Evolutionary conservation across 768 basidiomycete genomes (phyloP).

Genomic region (Collybiopsis luxurians): DNA sequence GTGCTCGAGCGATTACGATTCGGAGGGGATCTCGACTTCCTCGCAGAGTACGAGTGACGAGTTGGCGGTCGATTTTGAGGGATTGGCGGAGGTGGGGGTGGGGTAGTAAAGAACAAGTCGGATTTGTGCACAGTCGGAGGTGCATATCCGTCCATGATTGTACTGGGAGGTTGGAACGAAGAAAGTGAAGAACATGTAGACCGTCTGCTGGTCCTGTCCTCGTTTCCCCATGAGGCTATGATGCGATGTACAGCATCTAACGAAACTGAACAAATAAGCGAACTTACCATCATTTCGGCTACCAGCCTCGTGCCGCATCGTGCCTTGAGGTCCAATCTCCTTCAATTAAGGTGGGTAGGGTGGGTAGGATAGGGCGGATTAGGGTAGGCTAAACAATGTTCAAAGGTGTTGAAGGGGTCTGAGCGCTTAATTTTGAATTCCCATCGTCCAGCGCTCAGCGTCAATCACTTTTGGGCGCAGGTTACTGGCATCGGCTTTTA

Average conservation of each 20-base stretch:
- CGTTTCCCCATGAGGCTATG: slow-evolving; percentile 5
- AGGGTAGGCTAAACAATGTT: no score
- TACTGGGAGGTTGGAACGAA: slow-evolving; percentile 13
- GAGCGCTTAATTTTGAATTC: no score
- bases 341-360: no score
- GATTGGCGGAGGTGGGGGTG: slow-evolving; percentile 19
- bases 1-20: slow-evolving; percentile 21
- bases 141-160: background rate
- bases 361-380: no score
- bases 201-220: background rate
- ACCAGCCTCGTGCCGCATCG: background rate
- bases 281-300: background rate
- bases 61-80: background rate
- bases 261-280: background rate
- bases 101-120: slow-evolving; percentile 21
- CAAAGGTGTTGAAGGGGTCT: no score
- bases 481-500: no score
- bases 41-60: slow-evolving; percentile 1
- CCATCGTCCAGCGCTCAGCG: no score
- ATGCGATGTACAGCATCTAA: background rate
- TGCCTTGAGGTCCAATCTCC: no score
- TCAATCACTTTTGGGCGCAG: no score
- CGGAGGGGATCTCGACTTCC: background rate
- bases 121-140: slow-evolving; percentile 19
- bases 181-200: slow-evolving; percentile 15